Conservation (phyloP, 1,284 basidiomycete species). For the Malassezia furfur region DNA sequence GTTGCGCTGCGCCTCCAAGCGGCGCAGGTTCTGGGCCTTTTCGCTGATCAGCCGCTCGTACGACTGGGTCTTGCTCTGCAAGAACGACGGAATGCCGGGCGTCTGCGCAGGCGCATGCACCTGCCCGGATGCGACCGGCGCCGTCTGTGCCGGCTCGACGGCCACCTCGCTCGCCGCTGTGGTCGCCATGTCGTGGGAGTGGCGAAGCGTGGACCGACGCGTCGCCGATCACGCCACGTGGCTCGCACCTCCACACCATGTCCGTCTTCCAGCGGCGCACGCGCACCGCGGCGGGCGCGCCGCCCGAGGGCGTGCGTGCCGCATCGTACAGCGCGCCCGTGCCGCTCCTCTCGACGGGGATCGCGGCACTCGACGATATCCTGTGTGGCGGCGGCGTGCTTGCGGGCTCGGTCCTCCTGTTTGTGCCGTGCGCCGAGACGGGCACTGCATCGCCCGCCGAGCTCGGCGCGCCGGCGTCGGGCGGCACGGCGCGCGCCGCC, state of each 20-base stretch:
- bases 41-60: constrained; percentile 86
- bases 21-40: constrained; percentile 89
- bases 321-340: constrained; percentile 60
- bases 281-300: constrained; percentile 48
- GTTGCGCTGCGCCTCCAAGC: constrained; percentile 92
- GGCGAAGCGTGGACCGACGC: constrained; percentile 3
- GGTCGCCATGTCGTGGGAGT: constrained; percentile 4
- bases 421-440: constrained; percentile 51
- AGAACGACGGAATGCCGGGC: constrained; percentile 61
- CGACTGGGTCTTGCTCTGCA: constrained; percentile 87
- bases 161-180: constrained; percentile 9
- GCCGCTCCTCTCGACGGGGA: constrained; percentile 69
- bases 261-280: constrained; percentile 72
- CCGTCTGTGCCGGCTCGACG: not conserved
- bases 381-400: constrained; percentile 79
- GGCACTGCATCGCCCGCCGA: constrained; percentile 23
- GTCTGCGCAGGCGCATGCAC: not conserved
- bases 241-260: constrained; percentile 16
- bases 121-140: not conserved
- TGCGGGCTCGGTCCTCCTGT: constrained; percentile 62
- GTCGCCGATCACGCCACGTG: constrained; percentile 18
- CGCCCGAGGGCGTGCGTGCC: constrained; percentile 57
- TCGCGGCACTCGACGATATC: constrained; percentile 89
- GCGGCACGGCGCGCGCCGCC: not conserved
- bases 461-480: constrained; percentile 53